Conservation (phyloP, 2,329 filamentous ascomycete genomes). For the Alternaria triticimaculans region DNA sequence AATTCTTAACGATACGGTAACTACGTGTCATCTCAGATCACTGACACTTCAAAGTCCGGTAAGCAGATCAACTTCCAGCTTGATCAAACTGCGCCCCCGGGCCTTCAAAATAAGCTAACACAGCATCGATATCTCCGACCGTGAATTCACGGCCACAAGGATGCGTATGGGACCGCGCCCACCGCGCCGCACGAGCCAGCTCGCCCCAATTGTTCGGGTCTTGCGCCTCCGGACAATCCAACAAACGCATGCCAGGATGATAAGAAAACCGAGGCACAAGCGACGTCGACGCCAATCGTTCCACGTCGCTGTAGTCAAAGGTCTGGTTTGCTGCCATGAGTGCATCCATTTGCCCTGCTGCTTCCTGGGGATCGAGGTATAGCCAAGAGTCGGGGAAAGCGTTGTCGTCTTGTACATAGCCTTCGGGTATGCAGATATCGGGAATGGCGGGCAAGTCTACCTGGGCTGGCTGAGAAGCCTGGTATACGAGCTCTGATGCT, state of each 20-base stretch:
- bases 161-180: not conserved
- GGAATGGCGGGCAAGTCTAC: not conserved
- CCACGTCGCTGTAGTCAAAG: not conserved
- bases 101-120: not conserved
- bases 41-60: not conserved
- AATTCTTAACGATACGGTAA: not conserved
- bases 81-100: not conserved
- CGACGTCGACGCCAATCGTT: not conserved
- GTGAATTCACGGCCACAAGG: not conserved
- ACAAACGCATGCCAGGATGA: not conserved
- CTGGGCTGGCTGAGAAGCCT: not conserved
- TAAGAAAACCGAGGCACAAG: not conserved
- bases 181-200: not conserved
- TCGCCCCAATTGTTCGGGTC: not conserved
- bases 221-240: not conserved
- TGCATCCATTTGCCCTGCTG: not conserved
- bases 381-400: not conserved
- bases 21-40: not conserved
- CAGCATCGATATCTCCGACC: not conserved
- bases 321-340: constrained; percentile 5
- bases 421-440: not conserved
- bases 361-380: not conserved
- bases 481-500: not conserved
- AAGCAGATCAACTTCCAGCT: not conserved
- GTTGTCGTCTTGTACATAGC: not conserved